Conservation (phyloP, 257 asterid genomes). For the Cynanchum wilfordii region DNA sequence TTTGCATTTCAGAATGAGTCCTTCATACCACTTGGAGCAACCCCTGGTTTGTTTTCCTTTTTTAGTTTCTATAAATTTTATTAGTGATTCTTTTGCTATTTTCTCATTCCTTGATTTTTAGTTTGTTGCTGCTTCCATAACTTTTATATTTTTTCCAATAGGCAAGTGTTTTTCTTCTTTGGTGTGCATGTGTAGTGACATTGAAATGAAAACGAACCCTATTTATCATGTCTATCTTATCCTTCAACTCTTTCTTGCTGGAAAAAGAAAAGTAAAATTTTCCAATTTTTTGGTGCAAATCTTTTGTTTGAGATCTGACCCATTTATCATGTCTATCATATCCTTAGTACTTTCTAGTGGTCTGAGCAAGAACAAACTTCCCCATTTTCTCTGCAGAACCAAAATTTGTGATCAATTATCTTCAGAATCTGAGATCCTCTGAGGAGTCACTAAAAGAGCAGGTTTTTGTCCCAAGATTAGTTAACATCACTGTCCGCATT, state of each 20-base stretch:
- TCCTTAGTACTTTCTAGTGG: not conserved
- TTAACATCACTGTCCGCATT: not conserved
- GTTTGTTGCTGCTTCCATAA: no score
- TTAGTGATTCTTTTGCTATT: not conserved
- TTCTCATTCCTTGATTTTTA: not conserved
- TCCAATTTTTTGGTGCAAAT: not conserved
- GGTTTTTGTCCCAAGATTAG: conserved; percentile 34
- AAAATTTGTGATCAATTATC: conserved; percentile 1
- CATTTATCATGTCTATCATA: not conserved
- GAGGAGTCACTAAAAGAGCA: conserved; percentile 94
- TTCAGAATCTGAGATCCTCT: conserved; percentile 58
- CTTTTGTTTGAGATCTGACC: not conserved
- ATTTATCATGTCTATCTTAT: no score
- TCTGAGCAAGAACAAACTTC: not conserved
- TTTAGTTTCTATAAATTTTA: not conserved
- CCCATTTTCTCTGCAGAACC: conserved; percentile 6
- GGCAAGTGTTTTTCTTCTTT: no score
- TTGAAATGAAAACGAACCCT: no score
- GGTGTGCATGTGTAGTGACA: no score
- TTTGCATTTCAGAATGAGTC: conserved; percentile 81
- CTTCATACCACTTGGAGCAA: conserved; percentile 56
- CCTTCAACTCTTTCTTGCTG: not conserved
- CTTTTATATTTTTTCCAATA: no score
- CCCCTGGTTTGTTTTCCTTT: conserved; percentile 58
- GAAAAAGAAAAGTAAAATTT: not conserved